phyloP scores from a whole-genome alignment of 495 filamentous ascomycete species.

The Hyaloscypha finlandica region DNA sequence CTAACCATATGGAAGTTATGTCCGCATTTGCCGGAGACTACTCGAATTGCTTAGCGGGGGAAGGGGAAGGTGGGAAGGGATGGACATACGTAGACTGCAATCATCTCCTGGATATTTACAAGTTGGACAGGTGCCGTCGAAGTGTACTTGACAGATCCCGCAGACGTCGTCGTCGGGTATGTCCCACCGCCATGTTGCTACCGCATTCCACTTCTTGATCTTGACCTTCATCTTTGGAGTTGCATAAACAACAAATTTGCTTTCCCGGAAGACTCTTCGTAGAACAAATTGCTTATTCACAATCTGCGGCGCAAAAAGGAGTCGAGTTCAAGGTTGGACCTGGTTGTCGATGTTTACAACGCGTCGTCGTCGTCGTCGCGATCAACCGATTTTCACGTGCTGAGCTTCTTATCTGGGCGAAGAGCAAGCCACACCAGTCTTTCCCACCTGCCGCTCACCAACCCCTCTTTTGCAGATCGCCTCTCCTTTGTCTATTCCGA shows the following conservation, averaged over 20 bases:
- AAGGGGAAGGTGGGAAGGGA: slow-evolving; percentile 4
- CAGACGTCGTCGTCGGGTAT: slow-evolving; percentile 98
- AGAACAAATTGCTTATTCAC: not conserved
- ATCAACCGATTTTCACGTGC: slow-evolving; percentile 21
- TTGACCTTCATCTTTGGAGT: slow-evolving; percentile 80
- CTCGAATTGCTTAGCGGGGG: not conserved
- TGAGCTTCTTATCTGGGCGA: slow-evolving; percentile 11
- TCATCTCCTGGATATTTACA: slow-evolving; percentile 99
- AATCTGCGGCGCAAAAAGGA: not conserved
- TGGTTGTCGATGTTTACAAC: slow-evolving; percentile 10
- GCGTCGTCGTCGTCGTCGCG: slow-evolving; percentile 8
- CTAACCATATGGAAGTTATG: slow-evolving; percentile 96
- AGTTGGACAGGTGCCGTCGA: slow-evolving; percentile 94
- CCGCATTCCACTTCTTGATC: slow-evolving; percentile 88
- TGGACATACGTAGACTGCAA: slow-evolving; percentile 77
- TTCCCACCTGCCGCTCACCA: not conserved
- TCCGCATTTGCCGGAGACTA: slow-evolving; percentile 93
- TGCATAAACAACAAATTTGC: slow-evolving; percentile 1
- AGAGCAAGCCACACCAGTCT: not conserved
- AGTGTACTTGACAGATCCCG: slow-evolving; percentile 97
- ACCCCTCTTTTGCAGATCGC: slow-evolving; percentile 14
- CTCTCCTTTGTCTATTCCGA: slow-evolving; percentile 11
- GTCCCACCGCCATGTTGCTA: slow-evolving; percentile 97
- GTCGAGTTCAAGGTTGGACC: not conserved
- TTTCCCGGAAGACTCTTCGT: not conserved